Evolutionary conservation across 1,284 basidiomycete species (phyloP), one percentile per base, ranked within the genome.

Genomic region (Fomitiporia mediterranea): DNA sequence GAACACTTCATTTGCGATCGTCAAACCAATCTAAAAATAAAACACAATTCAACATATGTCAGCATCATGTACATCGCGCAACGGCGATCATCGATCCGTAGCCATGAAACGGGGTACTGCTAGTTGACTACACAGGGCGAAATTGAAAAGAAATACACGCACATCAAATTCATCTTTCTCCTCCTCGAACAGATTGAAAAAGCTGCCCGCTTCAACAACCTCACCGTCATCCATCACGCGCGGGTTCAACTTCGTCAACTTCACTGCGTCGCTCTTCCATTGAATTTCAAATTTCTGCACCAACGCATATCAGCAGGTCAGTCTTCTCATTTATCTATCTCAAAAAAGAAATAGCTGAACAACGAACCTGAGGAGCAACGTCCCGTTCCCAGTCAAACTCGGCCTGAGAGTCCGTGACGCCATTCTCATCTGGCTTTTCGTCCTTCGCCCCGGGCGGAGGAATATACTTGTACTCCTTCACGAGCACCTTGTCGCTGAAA

Each of bases 131-230:
- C 32, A 34, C 13, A 19, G n/a, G 23, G 37, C 49, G 30, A 7
- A 51, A 53, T n/a, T 4, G 4, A 32, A 25, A 47, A 27, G 42
- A 25, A 27, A 53, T 48, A 56, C 51, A 77, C 84, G 71, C 64
- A 89, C 88, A 62, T 89, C 86, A 59, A 74, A 79, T 8, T 79
- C 77, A 65, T 91, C 89, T 28, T 74, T 67, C 15, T 75, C 74
- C 55, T 78, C 68, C 69, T 89, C 90, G 63, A 94, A 93, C 65
- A 85, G 86, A 72, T 91, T 90, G 80, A 94, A 94, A 75, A 94
- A 92, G 66, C 84, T 90, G 55, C 92, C 91, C 47, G 79, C 72
- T 56, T 92, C 91, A 28, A 75, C 73, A 21, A 81, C 77, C 13
- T 83, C 81, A 23, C 71, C 82, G 37, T 83, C 83, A 54, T 78